Evolutionary conservation across 139 green algal species (phyloP).

Genomic region (Dunaliella sp.): DNA sequence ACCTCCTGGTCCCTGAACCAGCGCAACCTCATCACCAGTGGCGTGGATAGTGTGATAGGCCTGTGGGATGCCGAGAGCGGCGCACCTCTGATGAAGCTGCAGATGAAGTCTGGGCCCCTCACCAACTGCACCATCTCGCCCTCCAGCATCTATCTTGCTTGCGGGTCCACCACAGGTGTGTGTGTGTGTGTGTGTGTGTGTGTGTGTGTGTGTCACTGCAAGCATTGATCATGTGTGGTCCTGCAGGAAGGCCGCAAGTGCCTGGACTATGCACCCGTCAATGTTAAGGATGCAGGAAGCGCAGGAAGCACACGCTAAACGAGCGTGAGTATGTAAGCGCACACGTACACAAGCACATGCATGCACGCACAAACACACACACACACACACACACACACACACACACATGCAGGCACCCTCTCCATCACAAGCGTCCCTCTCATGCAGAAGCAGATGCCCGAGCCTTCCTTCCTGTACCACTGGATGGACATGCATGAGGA

Average conservation of each 20-base stretch:
- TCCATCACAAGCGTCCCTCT: constrained; percentile 29
- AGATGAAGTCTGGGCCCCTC: constrained; percentile 35
- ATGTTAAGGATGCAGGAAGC: too few relatives aligned
- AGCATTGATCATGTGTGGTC: too few relatives aligned
- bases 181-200: too few relatives aligned
- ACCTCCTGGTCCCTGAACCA: constrained; percentile 44
- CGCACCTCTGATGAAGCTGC: constrained; percentile 39
- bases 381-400: not conserved
- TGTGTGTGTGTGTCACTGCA: too few relatives aligned
- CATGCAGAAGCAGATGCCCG: constrained; percentile 18
- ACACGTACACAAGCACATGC: too few relatives aligned
- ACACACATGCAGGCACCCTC: constrained; percentile 28
- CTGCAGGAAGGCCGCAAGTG: too few relatives aligned
- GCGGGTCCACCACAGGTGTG: constrained; percentile 23
- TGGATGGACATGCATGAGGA: constrained; percentile 35
- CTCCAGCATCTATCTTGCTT: constrained; percentile 23
- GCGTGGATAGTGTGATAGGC: constrained; percentile 23
- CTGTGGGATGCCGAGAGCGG: constrained; percentile 44
- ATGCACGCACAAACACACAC: too few relatives aligned
- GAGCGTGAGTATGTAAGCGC: too few relatives aligned
- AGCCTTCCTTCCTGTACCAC: constrained; percentile 49
- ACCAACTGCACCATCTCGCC: constrained; percentile 34
- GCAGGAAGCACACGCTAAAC: too few relatives aligned
- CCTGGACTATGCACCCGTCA: too few relatives aligned
- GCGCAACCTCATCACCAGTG: constrained; percentile 40